phyloP scores from a whole-genome alignment of 139 green algal genomes.

The Coelastrella sp. region DNA sequence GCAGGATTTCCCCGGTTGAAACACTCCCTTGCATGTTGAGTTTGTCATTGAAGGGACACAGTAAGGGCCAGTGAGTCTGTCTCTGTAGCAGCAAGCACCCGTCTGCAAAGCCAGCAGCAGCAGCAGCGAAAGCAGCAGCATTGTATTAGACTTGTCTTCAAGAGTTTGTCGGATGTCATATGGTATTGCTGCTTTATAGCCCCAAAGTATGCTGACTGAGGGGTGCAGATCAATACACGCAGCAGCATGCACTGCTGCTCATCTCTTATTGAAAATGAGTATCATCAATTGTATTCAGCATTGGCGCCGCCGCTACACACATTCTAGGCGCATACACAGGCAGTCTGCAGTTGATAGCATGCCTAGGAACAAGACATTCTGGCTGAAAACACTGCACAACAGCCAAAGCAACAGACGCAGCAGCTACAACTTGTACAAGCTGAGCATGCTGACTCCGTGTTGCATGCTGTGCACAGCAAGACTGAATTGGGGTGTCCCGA shows the following conservation, averaged over 20 bases:
- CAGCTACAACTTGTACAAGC: background rate
- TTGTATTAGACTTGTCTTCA: background rate
- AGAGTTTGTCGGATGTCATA: background rate
- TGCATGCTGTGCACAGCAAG: background rate
- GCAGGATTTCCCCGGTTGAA: background rate
- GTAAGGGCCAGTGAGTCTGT: background rate
- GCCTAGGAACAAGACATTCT: background rate
- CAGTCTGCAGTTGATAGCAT: background rate
- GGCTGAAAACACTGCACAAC: background rate
- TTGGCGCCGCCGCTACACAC: background rate
- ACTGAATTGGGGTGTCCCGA: background rate
- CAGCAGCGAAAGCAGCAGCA: background rate
- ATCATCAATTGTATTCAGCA: no score
- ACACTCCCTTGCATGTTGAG: background rate
- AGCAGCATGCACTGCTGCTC: no score
- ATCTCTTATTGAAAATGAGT: no score
- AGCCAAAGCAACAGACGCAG: background rate
- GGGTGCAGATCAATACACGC: no score
- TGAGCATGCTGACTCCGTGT: background rate
- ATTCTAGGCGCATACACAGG: background rate
- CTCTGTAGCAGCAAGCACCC: background rate
- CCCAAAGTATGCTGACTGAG: no score
- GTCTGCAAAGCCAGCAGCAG: background rate
- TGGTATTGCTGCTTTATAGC: background rate
- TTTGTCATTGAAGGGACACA: background rate